A percentile compares a stretch with the other conserved stretches of the same genome.
Evolutionary conservation across 2,329 filamentous ascomycete genomes (phyloP).

Genomic region (Penicillium freii): DNA sequence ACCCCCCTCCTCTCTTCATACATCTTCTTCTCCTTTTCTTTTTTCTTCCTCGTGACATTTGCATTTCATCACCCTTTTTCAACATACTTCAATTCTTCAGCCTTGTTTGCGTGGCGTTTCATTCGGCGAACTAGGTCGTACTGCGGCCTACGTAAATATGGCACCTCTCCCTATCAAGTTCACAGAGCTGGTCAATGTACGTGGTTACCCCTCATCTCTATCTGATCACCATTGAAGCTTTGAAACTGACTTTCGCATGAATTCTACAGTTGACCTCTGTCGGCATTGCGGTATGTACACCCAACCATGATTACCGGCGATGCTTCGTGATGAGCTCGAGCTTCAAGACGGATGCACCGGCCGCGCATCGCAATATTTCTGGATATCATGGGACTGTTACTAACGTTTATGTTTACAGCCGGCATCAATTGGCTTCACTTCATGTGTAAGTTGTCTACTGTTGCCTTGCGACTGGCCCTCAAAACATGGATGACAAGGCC

Average conservation of each 20-base stretch:
- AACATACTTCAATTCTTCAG: slow-evolving; percentile 21
- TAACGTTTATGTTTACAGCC: slow-evolving; percentile 50
- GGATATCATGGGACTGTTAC: slow-evolving; percentile 13
- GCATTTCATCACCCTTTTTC: slow-evolving; percentile 13
- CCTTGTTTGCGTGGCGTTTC: slow-evolving; percentile 40
- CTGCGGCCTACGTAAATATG: slow-evolving; percentile 49
- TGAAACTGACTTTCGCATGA: slow-evolving; percentile 38
- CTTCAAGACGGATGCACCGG: slow-evolving; percentile 21
- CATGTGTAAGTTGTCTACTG: slow-evolving; percentile 62
- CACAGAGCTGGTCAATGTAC: slow-evolving; percentile 80
- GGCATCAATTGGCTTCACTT: slow-evolving; percentile 78
- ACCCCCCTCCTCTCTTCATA: slow-evolving; percentile 20
- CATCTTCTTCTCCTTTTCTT: slow-evolving; percentile 15
- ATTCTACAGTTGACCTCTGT: slow-evolving; percentile 50
- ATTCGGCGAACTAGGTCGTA: slow-evolving; percentile 44
- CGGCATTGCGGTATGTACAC: slow-evolving; percentile 53
- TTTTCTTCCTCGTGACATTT: slow-evolving; percentile 20
- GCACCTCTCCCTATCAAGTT: slow-evolving; percentile 84
- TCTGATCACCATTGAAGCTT: slow-evolving; percentile 5
- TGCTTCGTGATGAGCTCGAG: slow-evolving; percentile 16
- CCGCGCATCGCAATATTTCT: slow-evolving; percentile 9
- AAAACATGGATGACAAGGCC: slow-evolving; percentile 7
- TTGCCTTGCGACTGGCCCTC: slow-evolving; percentile 4
- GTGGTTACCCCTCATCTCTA: slow-evolving; percentile 39
- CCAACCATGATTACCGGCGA: slow-evolving; percentile 10